phyloP scores from a whole-genome alignment of 2,329 filamentous ascomycete genomes.

The Pseudogymnoascus sp. region DNA sequence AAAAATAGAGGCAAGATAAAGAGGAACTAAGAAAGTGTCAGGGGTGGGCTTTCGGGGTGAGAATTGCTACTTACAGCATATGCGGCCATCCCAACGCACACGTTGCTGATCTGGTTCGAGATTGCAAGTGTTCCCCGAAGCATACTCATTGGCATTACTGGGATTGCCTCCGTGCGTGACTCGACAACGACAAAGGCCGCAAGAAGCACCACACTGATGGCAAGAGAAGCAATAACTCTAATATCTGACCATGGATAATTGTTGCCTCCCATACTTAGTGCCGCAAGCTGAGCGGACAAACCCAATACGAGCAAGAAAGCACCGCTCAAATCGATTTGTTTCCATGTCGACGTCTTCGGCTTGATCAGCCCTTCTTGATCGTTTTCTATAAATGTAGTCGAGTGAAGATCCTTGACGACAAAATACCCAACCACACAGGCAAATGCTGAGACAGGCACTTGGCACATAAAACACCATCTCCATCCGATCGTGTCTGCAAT shows the following conservation, averaged over 20 bases:
- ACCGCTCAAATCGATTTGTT: constrained; percentile 50
- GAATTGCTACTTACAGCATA: constrained; percentile 45
- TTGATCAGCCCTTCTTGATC: constrained; percentile 20
- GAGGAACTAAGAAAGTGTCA: constrained; percentile 40
- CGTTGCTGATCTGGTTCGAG: constrained; percentile 49
- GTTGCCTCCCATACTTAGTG: constrained; percentile 49
- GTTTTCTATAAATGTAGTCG: constrained; percentile 10
- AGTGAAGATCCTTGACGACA: constrained; percentile 41
- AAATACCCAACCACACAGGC: constrained; percentile 46
- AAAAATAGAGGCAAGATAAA: constrained; percentile 67
- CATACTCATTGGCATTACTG: constrained; percentile 49
- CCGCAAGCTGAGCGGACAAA: constrained; percentile 49
- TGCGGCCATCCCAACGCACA: constrained; percentile 52
- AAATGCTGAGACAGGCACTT: constrained; percentile 51
- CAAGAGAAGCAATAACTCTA: constrained; percentile 39
- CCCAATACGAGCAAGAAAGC: constrained; percentile 49
- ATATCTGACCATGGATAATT: constrained; percentile 45
- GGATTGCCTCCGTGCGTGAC: constrained; percentile 41
- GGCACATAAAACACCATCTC: constrained; percentile 59
- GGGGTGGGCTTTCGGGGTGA: background rate
- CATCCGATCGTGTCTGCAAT: constrained; percentile 59
- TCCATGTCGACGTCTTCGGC: constrained; percentile 37
- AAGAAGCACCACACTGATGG: constrained; percentile 37
- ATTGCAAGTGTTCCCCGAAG: constrained; percentile 47
- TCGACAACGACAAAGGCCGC: constrained; percentile 41